phyloP scores from a whole-genome alignment of 2,329 filamentous ascomycete genomes.

The Aureobasidium leucospermi region DNA sequence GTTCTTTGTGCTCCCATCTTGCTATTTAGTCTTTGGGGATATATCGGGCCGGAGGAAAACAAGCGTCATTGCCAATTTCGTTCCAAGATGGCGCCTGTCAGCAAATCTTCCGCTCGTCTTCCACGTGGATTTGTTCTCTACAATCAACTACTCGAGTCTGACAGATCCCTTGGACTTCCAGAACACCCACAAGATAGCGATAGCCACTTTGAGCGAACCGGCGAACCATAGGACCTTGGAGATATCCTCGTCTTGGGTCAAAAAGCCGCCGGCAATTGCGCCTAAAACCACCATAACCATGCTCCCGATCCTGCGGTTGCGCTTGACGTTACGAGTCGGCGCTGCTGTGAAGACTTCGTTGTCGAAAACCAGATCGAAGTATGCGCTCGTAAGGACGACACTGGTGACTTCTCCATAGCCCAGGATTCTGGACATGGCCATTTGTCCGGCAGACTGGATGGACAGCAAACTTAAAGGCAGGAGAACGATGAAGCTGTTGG shows the following conservation, averaged over 20 bases:
- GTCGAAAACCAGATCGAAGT: conserved; percentile 73
- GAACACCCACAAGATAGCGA: conserved; percentile 34
- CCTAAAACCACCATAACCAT: conserved; percentile 47
- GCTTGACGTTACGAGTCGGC: conserved; percentile 40
- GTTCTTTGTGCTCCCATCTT: not conserved
- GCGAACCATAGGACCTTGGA: conserved; percentile 45
- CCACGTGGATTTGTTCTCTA: not conserved
- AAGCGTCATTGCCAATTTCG: not conserved
- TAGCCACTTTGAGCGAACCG: conserved; percentile 31
- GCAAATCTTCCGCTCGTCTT: not conserved
- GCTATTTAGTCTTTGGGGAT: not conserved
- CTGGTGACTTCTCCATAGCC: conserved; percentile 65
- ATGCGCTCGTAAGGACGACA: conserved; percentile 73
- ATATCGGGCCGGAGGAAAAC: not conserved
- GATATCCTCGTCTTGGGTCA: conserved; percentile 46
- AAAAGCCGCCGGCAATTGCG: conserved; percentile 48
- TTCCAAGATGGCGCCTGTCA: not conserved
- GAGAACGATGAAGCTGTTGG: conserved; percentile 43
- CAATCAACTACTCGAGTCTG: not conserved
- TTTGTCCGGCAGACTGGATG: conserved; percentile 72
- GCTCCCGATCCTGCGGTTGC: conserved; percentile 46
- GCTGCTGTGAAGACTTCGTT: conserved; percentile 38
- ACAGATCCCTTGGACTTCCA: conserved; percentile 27
- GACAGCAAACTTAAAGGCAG: conserved; percentile 63
- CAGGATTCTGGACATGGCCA: conserved; percentile 64